A percentile compares a stretch with the other conserved stretches of the same genome.
Evolutionary conservation across 2,329 filamentous ascomycete genomes (phyloP).

Genomic region (Neofusicoccum sp.): DNA sequence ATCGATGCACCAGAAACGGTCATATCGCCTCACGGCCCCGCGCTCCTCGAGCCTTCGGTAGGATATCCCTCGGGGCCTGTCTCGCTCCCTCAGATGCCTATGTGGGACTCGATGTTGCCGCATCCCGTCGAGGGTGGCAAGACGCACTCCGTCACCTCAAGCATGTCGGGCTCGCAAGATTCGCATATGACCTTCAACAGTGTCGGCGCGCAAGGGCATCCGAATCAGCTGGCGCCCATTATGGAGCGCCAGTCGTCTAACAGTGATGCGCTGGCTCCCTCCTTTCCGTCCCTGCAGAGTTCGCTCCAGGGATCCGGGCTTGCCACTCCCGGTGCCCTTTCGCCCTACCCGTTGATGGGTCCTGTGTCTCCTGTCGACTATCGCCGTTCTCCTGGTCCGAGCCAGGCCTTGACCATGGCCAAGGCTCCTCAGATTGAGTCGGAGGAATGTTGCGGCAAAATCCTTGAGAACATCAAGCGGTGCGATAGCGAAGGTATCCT

Average conservation of each 20-base stretch:
- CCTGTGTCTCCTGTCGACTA: slow-evolving; percentile 69
- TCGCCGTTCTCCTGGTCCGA: slow-evolving; percentile 66
- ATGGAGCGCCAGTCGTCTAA: slow-evolving; percentile 57
- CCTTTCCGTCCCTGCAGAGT: slow-evolving; percentile 68
- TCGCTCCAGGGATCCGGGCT: slow-evolving; percentile 67
- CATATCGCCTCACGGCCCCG: slow-evolving; percentile 69
- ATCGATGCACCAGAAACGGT: slow-evolving; percentile 60
- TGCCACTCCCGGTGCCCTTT: slow-evolving; percentile 70
- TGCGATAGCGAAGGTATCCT: slow-evolving; percentile 80
- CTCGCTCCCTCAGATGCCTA: slow-evolving; percentile 76
- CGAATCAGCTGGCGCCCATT: slow-evolving; percentile 65
- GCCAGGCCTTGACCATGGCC: slow-evolving; percentile 62
- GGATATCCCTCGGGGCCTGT: slow-evolving; percentile 73
- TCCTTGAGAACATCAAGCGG: slow-evolving; percentile 80
- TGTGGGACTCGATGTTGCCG: slow-evolving; percentile 83
- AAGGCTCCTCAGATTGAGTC: slow-evolving; percentile 76
- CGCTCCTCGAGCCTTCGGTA: slow-evolving; percentile 74
- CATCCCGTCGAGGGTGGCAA: slow-evolving; percentile 69
- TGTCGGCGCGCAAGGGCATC: slow-evolving; percentile 56
- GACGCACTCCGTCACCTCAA: slow-evolving; percentile 70
- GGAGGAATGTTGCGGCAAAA: slow-evolving; percentile 81
- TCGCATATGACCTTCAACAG: slow-evolving; percentile 57
- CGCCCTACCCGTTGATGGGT: slow-evolving; percentile 67
- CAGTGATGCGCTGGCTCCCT: slow-evolving; percentile 61
- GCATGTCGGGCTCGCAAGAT: slow-evolving; percentile 65